Evolutionary conservation across 1,284 basidiomycete species (phyloP), one percentile per base, ranked within the genome.

Genomic region (Apiotrichum sp.): DNA sequence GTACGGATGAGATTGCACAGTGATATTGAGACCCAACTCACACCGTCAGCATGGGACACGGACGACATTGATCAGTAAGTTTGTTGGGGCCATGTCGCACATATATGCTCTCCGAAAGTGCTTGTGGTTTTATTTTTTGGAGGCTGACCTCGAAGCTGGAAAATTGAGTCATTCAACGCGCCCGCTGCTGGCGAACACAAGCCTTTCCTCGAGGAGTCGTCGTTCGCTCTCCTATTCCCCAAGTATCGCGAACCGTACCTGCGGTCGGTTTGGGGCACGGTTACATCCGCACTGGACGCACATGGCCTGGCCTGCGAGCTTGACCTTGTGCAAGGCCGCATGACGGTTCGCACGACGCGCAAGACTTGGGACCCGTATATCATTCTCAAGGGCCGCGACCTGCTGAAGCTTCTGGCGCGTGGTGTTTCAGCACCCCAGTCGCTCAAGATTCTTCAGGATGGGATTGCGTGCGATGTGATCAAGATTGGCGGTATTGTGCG

Each of bases 161-260:
- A 89, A 77, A 79, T 96, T 43, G 87, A 93, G 22, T 75, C 84
- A 14, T 95, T 98, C 77, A 76, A 81, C 53, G 78, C 81, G 3
- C 86, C 86, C 65, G 84, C 81, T 6, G 86, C 86, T 0, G 57
- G 57, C 16, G 36, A 56, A 9, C 69, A 71, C 55, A 55, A 55
- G 40, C 82, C 92, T 1, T 92, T 99, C 76, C 82, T 86, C 4
- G 93, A 98, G 74, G 96, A 98, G 78, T 93, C 90, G 7, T 93
- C 89, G 0, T 99, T 98, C 68, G 93, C 96, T 3, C 96, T 96
- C 0, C 84, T 99, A 7, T 99, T 99, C 76, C 96, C 96, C 34
- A 98, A 97, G 77, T 98, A 98, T 73, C 84, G 96, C 56, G 95
- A 99, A 82, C 91, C 89, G 65, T 98, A 98, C 71, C 79, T 99